Evolutionary conservation across 2,329 filamentous ascomycete species (phyloP).

Genomic region (Venturia pyrina): DNA sequence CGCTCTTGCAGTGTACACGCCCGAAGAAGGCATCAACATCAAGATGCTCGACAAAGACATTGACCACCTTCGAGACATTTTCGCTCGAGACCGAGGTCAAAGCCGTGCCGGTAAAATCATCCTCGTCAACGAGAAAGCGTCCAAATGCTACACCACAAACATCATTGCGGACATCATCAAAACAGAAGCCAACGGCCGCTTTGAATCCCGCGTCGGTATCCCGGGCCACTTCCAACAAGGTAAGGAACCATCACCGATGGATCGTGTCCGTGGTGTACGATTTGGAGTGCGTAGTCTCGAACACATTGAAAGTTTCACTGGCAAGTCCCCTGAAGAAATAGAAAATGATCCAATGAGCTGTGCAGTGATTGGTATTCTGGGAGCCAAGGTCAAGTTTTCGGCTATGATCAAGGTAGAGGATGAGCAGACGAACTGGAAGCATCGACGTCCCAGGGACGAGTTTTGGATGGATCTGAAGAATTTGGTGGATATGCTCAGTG

Average conservation of each 20-base stretch:
- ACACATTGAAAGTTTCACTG: constrained; percentile 71
- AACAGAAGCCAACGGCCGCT: constrained; percentile 82
- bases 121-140: constrained; percentile 92
- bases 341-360: constrained; percentile 63
- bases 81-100: constrained; percentile 75
- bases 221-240: constrained; percentile 94
- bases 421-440: constrained; percentile 85
- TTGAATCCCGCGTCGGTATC: constrained; percentile 85
- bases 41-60: constrained; percentile 91
- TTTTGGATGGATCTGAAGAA: constrained; percentile 77
- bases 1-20: constrained; percentile 88
- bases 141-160: constrained; percentile 81
- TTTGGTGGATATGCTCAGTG: constrained; percentile 75
- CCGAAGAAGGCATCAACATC: constrained; percentile 88
- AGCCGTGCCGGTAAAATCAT: constrained; percentile 82
- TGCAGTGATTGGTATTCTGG: constrained; percentile 84
- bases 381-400: constrained; percentile 79
- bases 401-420: constrained; percentile 72
- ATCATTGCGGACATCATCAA: constrained; percentile 93
- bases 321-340: constrained; percentile 56
- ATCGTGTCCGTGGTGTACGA: constrained; percentile 81
- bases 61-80: constrained; percentile 75
- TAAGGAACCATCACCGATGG: constrained; percentile 88
- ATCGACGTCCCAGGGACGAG: constrained; percentile 71
- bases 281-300: constrained; percentile 92